Evolutionary conservation across 176 grass and related monocot genomes (phyloP), one percentile per base, ranked within the genome.

Genomic region (Secale cereale): DNA sequence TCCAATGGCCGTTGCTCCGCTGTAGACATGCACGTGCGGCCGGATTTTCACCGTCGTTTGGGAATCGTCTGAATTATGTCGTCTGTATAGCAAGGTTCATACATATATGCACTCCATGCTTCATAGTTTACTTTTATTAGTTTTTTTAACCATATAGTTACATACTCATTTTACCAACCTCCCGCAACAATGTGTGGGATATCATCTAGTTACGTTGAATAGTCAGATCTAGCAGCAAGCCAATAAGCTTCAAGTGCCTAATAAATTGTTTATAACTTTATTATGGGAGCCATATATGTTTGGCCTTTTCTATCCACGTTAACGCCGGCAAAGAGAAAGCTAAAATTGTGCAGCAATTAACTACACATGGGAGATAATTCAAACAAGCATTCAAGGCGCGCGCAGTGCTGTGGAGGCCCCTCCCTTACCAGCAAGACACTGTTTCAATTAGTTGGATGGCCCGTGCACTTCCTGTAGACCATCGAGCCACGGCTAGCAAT

Each of bases 381-480:
- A 84, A 84, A 62, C 80, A 2, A n/a, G 30, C 89, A 87, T 87
- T 91, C 67, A 87, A 76, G 77, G 11, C 36, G 29, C 0, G 14
- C 7, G 74, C 80, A 76, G 80, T 80, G 78, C 76, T 52, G 52
- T 29, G 36, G 80, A 46, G 45, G 28, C 75, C 59, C 26, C 43
- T 46, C 35, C 48, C 16, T 68, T 67, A 75, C 85, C 75, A 22
- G 84, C 80, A 52, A 79, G 36, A 0, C 25, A 75, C 68, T 87
- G 68, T 68, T 83, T 16, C 62, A 15, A 75, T 87, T 60, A 40
- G 70, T 67, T 79, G 61, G 45, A 82, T 83, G 60, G 46, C 13
- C 84, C 79, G 36, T 87, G 59, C 80, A 30, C 67, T 83, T 33
- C 41, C 79, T 83, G 88, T 86, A 65, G 56, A 70, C 54, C 14